Evolutionary conservation across 2,329 filamentous ascomycete genomes (phyloP).

Genomic region (Waltergamsia citrina): DNA sequence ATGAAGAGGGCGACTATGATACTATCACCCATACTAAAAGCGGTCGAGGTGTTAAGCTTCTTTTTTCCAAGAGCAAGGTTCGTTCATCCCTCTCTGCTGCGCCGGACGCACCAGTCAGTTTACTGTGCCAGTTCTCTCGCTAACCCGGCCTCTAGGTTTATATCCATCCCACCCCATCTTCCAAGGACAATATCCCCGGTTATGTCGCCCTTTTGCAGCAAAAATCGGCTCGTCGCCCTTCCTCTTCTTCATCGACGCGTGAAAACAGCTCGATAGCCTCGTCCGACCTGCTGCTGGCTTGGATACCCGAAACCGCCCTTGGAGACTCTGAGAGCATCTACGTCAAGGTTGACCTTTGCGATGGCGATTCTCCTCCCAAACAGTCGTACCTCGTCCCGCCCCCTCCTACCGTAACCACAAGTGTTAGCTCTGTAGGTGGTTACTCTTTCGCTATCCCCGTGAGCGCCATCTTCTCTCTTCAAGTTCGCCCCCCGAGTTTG

Average conservation of each 20-base stretch:
- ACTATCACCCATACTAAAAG: conserved; percentile 75
- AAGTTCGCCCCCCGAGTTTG: conserved; percentile 82
- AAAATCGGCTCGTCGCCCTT: conserved; percentile 45
- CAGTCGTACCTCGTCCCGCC: conserved; percentile 88
- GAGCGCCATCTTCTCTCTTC: conserved; percentile 79
- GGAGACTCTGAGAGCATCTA: conserved; percentile 83
- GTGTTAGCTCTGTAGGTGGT: conserved; percentile 60
- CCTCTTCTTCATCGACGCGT: conserved; percentile 13
- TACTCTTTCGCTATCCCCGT: conserved; percentile 91
- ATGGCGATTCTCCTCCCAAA: conserved; percentile 69
- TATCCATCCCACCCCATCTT: conserved; percentile 83
- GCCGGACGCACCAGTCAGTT: not conserved
- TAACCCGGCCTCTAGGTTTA: conserved; percentile 57
- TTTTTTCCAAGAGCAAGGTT: conserved; percentile 96
- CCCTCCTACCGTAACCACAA: conserved; percentile 74
- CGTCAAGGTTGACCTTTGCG: conserved; percentile 87
- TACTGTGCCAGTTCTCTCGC: not conserved
- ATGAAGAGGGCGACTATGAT: conserved; percentile 91
- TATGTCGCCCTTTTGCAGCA: conserved; percentile 92
- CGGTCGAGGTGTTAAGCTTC: conserved; percentile 79
- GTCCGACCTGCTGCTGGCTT: conserved; percentile 77
- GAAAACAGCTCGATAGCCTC: conserved; percentile 38
- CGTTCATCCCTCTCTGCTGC: conserved; percentile 10
- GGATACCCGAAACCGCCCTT: conserved; percentile 83
- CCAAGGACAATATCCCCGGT: conserved; percentile 91